These are phyloP conservation scores for Combretum micranthum DNA, from an alignment of 345 rosid genomes.

Conservation along the genomic window DNA sequence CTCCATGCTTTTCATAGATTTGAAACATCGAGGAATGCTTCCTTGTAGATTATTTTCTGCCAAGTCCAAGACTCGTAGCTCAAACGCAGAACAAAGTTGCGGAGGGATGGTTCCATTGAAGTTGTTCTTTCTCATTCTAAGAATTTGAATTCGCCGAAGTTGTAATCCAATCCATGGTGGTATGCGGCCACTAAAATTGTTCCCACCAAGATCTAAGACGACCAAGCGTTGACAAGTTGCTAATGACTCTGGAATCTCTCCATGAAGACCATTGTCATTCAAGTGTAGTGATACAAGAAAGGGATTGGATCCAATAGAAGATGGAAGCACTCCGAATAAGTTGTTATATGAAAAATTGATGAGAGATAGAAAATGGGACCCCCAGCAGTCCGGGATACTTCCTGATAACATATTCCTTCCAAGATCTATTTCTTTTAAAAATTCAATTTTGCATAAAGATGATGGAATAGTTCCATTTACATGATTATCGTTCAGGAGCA, in stretches of 20 bases:
- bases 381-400: no score
- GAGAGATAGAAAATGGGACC: no score
- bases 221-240: background rate
- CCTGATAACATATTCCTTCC: no score
- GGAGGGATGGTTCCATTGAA: background rate
- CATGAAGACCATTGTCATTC: slow-evolving; percentile 6
- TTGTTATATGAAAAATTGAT: no score
- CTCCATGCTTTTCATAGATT: background rate
- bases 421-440: background rate
- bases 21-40: background rate
- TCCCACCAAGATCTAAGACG: slow-evolving; percentile 5
- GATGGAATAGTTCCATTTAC: slow-evolving; percentile 3
- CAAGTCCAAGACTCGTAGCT: background rate
- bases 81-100: background rate
- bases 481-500: background rate
- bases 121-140: slow-evolving; percentile 4
- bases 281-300: background rate
- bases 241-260: background rate
- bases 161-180: slow-evolving; percentile 5
- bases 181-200: slow-evolving; percentile 4
- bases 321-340: slow-evolving; percentile 2
- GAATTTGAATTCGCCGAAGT: background rate
- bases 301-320: background rate
- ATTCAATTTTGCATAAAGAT: background rate
- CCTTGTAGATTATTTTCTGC: slow-evolving; percentile 2